A percentile compares a stretch with the other conserved stretches of the same genome.
Evolutionary conservation across 2,329 filamentous ascomycete species (phyloP).

Genomic region (Ophiostoma perfectum): DNA sequence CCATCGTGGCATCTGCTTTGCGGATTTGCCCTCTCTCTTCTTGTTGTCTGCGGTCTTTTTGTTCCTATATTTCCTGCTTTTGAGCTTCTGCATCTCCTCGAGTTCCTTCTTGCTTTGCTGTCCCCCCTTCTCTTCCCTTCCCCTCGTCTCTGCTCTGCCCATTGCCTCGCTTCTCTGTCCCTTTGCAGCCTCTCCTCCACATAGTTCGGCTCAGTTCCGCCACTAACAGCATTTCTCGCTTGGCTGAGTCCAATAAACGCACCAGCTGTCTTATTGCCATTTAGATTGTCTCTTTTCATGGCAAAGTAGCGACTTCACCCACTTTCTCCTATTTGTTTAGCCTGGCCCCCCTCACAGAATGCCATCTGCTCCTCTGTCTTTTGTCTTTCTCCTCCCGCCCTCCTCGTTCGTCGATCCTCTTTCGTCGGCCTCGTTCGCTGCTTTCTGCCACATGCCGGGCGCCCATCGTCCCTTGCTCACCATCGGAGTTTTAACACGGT

Average conservation of each 20-base stretch:
- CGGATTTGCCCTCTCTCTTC: neutral
- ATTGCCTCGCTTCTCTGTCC: neutral
- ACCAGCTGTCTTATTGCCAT: constrained; percentile 10
- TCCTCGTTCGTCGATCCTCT: neutral
- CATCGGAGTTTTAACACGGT: constrained; percentile 1
- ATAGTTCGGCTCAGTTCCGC: neutral
- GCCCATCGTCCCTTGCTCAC: neutral
- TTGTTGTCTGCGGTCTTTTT: neutral
- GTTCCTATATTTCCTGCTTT: too few species aligned
- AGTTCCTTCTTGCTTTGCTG: neutral
- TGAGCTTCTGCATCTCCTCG: too few species aligned
- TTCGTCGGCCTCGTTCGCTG: neutral
- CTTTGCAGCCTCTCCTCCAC: neutral
- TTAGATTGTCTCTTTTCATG: neutral
- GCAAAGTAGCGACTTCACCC: neutral
- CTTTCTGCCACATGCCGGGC: neutral
- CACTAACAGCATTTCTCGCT: constrained; percentile 14
- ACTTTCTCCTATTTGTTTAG: neutral
- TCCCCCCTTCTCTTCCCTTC: neutral
- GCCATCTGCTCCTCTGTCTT: neutral
- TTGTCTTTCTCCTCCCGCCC: neutral
- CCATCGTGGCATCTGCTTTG: neutral
- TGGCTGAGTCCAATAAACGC: constrained; percentile 16
- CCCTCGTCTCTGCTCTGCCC: neutral
- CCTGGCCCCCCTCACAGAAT: neutral